Base-by-base conservation (phyloP, 768 basidiomycete species). In the Lactarius akahatsu region DNA sequence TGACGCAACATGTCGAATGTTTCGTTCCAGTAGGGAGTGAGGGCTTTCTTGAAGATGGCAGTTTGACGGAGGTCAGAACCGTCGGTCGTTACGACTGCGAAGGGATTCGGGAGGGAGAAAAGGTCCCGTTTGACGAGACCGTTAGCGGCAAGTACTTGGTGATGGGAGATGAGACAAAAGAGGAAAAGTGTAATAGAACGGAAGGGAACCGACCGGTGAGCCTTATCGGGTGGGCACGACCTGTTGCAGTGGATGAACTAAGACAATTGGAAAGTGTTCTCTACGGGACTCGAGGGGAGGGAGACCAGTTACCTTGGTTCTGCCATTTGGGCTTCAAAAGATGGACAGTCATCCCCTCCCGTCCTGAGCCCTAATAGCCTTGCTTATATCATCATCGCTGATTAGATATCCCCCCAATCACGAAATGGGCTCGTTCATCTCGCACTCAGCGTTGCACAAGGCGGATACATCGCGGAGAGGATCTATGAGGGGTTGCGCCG, bases 41-140 rank as follows among this genome's bases (percentile, higher is more conserved):
- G 78, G 1, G 85, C 82, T 71, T 82, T 86, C 76, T 85, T 90
- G 76, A 87, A 80, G 63, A 90, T 85, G 57, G 83, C 81, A 1
- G 93, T 94, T 30, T 90, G 89, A 74, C 85, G 86, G 16, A 89
- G 89, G 76, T 94, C 64, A n/a, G 60, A 90, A 71, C 92, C 88
- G 57, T 86, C 89, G 73, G 94, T 93, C 7, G 90, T 92, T 57
- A 96, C 81, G 15, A 94, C 90, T 8, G 91, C 93, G 73, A 94
- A 94, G 4, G 94, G 94, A 76, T 94, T 92, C 2, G 94, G 94
- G 11, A 93, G 81, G 70, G 89, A 81, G 73, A 93, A 85, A 8
- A 93, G 78, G 71, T 92, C 91, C 34, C 91, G 85, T 74, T 92
- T 93, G 68, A 80, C 82, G 32, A 94, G 83, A 43, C 85, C 85